Percentiles rank a stretch among this genome's conserved stretches.
These are phyloP conservation scores for Saturnispora sekii DNA, from an alignment of 805 yeast species.

Conservation along the genomic window DNA sequence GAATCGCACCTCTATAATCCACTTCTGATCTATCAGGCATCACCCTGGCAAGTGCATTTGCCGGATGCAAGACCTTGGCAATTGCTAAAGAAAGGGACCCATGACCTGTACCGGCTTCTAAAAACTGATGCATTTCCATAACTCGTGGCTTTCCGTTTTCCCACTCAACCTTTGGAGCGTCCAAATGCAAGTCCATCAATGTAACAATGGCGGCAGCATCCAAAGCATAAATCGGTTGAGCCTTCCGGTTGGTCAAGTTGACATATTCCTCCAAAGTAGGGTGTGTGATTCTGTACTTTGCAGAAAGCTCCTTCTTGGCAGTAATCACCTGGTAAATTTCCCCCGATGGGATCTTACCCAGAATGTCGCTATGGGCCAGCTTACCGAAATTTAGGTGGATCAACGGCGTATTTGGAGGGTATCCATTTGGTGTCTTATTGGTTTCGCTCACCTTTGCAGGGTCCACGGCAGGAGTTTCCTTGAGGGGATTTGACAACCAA, in stretches of 20 bases:
- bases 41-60: constrained; percentile 28
- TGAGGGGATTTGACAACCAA: constrained; percentile 26
- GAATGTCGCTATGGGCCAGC: constrained; percentile 30
- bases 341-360: constrained; percentile 30
- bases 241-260: constrained; percentile 31
- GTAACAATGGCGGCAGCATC: constrained; percentile 40
- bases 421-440: constrained; percentile 5
- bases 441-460: constrained; percentile 3
- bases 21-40: constrained; percentile 5
- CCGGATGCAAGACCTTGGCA: constrained; percentile 33
- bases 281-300: constrained; percentile 27
- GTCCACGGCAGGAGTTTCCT: constrained; percentile 2
- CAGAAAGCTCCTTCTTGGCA: constrained; percentile 10
- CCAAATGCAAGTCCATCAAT: constrained; percentile 37
- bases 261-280: constrained; percentile 42
- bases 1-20: constrained; percentile 32
- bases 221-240: constrained; percentile 42
- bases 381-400: constrained; percentile 20
- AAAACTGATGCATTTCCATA: constrained; percentile 22
- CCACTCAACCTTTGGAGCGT: constrained; percentile 25
- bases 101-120: constrained; percentile 50
- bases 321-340: constrained; percentile 18
- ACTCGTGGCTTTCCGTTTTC: constrained; percentile 7
- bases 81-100: constrained; percentile 40
- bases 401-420: constrained; percentile 11